These are phyloP conservation scores for Syncephalastrum contaminatum DNA, from an alignment of 371 early-diverging fungal genomes.

Conservation along the genomic window DNA sequence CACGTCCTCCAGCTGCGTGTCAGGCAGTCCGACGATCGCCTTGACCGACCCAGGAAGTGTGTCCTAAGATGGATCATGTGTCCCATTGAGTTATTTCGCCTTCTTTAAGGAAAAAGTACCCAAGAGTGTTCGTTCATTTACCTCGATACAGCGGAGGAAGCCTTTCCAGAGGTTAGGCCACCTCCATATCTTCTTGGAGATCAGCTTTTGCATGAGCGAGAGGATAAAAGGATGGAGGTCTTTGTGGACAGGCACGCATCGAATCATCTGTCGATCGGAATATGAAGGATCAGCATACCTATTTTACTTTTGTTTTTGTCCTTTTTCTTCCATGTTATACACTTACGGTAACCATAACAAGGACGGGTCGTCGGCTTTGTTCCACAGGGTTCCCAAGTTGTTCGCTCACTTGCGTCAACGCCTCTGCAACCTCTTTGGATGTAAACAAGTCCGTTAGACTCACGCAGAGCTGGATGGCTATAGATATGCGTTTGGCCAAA, in stretches of 20 bases:
- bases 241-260: constrained; percentile 63
- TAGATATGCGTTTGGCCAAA: no score
- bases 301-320: constrained; percentile 4
- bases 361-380: constrained; percentile 60
- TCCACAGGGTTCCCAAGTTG: constrained; percentile 44
- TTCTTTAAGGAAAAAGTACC: not conserved
- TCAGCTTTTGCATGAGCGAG: constrained; percentile 56
- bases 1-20: constrained; percentile 59
- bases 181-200: constrained; percentile 70
- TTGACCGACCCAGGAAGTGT: constrained; percentile 56
- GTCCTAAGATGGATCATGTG: constrained; percentile 23
- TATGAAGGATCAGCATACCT: not conserved
- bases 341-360: constrained; percentile 74
- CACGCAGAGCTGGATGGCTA: constrained; percentile 71
- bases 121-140: constrained; percentile 5
- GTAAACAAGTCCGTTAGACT: constrained; percentile 63
- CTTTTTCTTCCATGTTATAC: not conserved
- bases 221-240: constrained; percentile 58
- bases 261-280: constrained; percentile 45
- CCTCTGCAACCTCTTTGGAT: constrained; percentile 64
- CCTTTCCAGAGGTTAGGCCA: constrained; percentile 76
- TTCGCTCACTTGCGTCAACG: constrained; percentile 46
- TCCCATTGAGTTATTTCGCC: not conserved
- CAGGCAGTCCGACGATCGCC: constrained; percentile 57
- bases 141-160: constrained; percentile 68